Evolutionary conservation across 2,329 filamentous ascomycete species (phyloP).

Genomic region (Blastomyces emzantsi): DNA sequence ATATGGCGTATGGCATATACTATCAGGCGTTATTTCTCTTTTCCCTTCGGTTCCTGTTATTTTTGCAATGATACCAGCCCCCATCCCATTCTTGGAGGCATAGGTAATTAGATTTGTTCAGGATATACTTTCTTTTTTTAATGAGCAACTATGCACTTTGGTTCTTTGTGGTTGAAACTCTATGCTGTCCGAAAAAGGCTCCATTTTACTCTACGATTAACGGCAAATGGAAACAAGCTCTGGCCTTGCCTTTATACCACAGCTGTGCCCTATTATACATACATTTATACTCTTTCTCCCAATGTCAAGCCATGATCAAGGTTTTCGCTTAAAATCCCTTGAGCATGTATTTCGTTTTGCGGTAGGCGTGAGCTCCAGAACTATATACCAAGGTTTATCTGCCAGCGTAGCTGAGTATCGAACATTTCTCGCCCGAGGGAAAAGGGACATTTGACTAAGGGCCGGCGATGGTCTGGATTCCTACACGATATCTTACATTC

Average conservation of each 20-base stretch:
- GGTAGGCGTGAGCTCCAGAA: not conserved
- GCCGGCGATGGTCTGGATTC: too few relatives aligned
- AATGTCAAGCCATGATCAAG: not conserved
- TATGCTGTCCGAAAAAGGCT: not conserved
- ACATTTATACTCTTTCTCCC: not conserved
- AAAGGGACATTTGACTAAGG: too few relatives aligned
- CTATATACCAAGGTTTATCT: not conserved
- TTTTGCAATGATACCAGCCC: constrained; percentile 3
- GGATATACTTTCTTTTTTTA: not conserved
- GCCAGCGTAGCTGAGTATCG: not conserved
- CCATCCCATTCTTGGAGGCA: not conserved
- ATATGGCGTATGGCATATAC: not conserved
- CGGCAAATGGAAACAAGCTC: not conserved
- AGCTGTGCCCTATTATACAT: not conserved
- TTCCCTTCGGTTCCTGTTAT: not conserved
- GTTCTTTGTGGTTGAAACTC: not conserved
- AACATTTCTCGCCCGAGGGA: not conserved
- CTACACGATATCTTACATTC: not conserved
- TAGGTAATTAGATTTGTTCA: not conserved
- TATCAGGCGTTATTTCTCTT: not conserved
- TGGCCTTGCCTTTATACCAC: not conserved
- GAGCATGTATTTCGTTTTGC: not conserved
- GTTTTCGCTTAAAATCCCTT: not conserved
- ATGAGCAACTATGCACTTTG: not conserved
- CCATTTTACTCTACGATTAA: not conserved